A percentile compares a stretch with the other conserved stretches of the same genome.
phyloP scores from a whole-genome alignment of 805 yeast genomes.

The Candida palmyrensis region DNA sequence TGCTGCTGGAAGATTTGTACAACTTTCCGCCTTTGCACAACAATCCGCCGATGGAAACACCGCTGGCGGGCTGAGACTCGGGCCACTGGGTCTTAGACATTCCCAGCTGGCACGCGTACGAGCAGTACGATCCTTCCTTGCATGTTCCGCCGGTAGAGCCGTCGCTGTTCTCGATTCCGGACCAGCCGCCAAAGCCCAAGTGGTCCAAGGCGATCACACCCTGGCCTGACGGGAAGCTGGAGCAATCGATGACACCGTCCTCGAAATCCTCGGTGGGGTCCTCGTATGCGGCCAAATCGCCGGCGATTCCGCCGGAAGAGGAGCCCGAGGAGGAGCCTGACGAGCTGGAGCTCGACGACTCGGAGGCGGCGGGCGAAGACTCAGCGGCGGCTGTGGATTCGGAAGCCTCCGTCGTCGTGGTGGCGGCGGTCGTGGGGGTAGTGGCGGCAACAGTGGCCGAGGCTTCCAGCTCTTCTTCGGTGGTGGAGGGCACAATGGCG shows the following conservation, averaged over 20 bases:
- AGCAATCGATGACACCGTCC: slow-evolving; percentile 70
- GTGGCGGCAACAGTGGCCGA: slow-evolving; percentile 15
- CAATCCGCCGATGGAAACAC: slow-evolving; percentile 71
- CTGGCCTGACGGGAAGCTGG: slow-evolving; percentile 67
- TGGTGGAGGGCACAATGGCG: slow-evolving; percentile 20
- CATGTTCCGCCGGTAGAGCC: slow-evolving; percentile 47
- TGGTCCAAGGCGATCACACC: slow-evolving; percentile 56
- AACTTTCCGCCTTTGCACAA: slow-evolving; percentile 57
- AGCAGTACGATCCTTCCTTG: slow-evolving; percentile 65
- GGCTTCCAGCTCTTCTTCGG: slow-evolving; percentile 12
- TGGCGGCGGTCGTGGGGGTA: slow-evolving; percentile 6
- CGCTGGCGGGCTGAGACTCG: slow-evolving; percentile 56
- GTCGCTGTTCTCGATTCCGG: slow-evolving; percentile 42
- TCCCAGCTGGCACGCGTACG: slow-evolving; percentile 76
- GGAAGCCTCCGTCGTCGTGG: slow-evolving; percentile 17
- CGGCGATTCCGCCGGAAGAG: slow-evolving; percentile 31
- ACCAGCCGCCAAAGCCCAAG: slow-evolving; percentile 39
- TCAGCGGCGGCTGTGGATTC: slow-evolving; percentile 17
- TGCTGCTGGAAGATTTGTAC: slow-evolving; percentile 47
- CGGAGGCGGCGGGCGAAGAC: slow-evolving; percentile 12
- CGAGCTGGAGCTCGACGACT: slow-evolving; percentile 18
- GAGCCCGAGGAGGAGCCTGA: slow-evolving; percentile 18
- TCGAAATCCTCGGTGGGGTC: slow-evolving; percentile 50
- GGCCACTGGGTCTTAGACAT: slow-evolving; percentile 84
- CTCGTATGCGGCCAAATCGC: slow-evolving; percentile 47